Base-by-base conservation (phyloP, 768 basidiomycete species). In the Hygrophorus russula region DNA sequence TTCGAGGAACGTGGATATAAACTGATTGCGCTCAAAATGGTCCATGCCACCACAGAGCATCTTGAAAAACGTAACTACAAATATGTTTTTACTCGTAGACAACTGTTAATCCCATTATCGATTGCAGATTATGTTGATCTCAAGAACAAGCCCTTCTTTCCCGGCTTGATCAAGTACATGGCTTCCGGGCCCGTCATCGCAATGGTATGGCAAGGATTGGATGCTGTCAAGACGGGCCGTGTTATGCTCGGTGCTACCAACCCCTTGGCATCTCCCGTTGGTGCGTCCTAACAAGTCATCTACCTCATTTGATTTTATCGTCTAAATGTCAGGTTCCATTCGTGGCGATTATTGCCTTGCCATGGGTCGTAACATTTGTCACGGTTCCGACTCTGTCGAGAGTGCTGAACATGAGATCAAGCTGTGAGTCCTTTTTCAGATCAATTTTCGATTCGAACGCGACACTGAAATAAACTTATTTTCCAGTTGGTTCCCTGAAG, bases 1-100 rank as follows among this genome's bases (percentile, higher is more conserved):
- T 98, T 99, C 67, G 96, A 99, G 78, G 80, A 85, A 71, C 90
- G 94, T 53, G 96, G 96, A 53, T 99, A 80, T 82, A 96, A 97
- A 76, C 83, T 98, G 62, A 72, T 84, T 59, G 94, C 94, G 47
- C 71, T 97, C 60, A 97, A 99, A 73, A 73, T 97, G 60, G 80
- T 80, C 49, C 78, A 82, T 36, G 73, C 96, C 34, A 73, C 81
- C 52, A 66, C 73, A 48, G 76, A 74, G 56, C 93, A 91, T 68
- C 89, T 99, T 59, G 85, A 96, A 71, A 78, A 88, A 59, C 96
- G 88, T 89, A 47, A 41, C 66, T 56, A 5, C 12, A 36, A 65
- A 46, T 42, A 43, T 46, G 44, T 24, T 49, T 42, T 34, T 12
- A 35, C 33, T 42, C 37, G 41, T 42, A 47, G 33, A 41, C 19